phyloP scores from a whole-genome alignment of 2,329 filamentous ascomycete species.

The Lachnellula occidentalis region DNA sequence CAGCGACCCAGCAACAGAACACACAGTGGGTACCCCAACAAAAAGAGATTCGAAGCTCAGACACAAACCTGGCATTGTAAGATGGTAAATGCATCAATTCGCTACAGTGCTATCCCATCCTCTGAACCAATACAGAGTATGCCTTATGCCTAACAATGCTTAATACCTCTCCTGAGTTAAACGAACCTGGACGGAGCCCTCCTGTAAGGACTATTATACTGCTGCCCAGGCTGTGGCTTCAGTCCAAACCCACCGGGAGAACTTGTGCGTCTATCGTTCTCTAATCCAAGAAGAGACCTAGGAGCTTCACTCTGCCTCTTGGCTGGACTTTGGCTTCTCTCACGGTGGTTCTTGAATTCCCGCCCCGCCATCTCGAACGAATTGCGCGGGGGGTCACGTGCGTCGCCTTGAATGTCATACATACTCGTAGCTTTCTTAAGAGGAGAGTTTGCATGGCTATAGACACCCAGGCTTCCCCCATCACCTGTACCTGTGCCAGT shows the following conservation, averaged over 20 bases:
- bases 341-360: slow-evolving; percentile 26
- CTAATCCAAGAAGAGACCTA: slow-evolving; percentile 12
- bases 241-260: slow-evolving; percentile 13
- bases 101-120: neutral
- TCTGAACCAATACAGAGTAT: slow-evolving; percentile 1
- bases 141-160: slow-evolving; percentile 4
- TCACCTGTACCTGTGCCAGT: slow-evolving; percentile 39
- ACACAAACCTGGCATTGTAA: neutral
- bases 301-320: slow-evolving; percentile 23
- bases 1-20: no score
- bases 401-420: slow-evolving; percentile 46
- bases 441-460: slow-evolving; percentile 74
- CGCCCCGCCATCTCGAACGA: slow-evolving; percentile 54
- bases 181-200: slow-evolving; percentile 24
- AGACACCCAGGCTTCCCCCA: slow-evolving; percentile 76
- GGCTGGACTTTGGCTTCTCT: slow-evolving; percentile 25
- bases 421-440: slow-evolving; percentile 70
- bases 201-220: slow-evolving; percentile 21
- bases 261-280: slow-evolving; percentile 20
- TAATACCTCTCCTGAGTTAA: neutral
- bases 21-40: no score
- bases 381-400: slow-evolving; percentile 47
- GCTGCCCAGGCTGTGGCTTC: slow-evolving; percentile 11
- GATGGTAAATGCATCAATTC: slow-evolving; percentile 8
- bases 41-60: no score